Base-by-base conservation (phyloP, 83 land plant genomes). In the Isoetes engelmannii region DNA sequence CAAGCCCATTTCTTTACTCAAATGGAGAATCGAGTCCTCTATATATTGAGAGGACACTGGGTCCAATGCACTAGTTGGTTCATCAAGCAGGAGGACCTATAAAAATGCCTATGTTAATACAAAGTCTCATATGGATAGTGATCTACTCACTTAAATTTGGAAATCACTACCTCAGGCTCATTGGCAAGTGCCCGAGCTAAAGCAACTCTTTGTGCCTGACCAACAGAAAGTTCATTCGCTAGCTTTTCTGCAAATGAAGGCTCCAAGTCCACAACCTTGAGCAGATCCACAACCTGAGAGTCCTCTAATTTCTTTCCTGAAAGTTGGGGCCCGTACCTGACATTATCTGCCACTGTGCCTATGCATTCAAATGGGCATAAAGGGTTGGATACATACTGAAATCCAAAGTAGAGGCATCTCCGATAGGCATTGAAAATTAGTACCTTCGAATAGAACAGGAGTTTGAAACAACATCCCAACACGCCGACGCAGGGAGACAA, bases 381-480 rank as follows among this genome's bases (percentile, higher is more conserved):
- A 2, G 37, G 37, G 37, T 28, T 0, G 37, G 37, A 28, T 0
- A 28, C 37, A 28, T 28, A 28, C 2, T 28, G 2, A 28, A 28
- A 28, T 28, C 37, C 37, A 28, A 28, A 28, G 37, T 28, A 28
- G 37, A 28, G 2, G 37, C 37, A 28, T 28, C 37, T 28, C 37
- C 37, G 37, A 28, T 28, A 28, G 37, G 37, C 37, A 28, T 28
- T 28, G 37, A 28, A n/a, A 28, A 0, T 51, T 12, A 12, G 57
- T 63, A 91, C 97, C 97, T 44, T 92, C 86, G 48, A 92, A 90
- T 37, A 92, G 82, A 56, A 75, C 84, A 9, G 98, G 96, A 41
- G 81, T 72, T 76, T 92, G 98, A 74, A 92, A 92, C 44, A 92
- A 84, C 98, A 92, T 92, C 57, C 98, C 98, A 73, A 89, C 89